phyloP scores from a whole-genome alignment of 805 yeast species.

The Martiniozyma abietophila region DNA sequence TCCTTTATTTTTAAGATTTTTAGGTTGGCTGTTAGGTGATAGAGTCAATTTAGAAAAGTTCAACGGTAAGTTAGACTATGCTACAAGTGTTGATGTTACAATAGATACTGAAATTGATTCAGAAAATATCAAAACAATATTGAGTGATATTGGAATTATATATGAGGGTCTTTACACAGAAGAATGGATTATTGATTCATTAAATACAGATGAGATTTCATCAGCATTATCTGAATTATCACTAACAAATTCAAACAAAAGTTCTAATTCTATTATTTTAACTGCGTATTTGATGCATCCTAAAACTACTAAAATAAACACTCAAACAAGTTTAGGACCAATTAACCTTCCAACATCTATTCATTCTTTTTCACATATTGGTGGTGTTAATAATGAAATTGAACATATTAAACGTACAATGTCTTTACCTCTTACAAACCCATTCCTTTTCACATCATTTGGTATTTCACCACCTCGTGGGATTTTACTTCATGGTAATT shows the following conservation, averaged over 20 bases:
- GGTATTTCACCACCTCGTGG: conserved; percentile 93
- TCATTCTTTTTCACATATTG: conserved; percentile 37
- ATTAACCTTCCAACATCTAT: too few relatives aligned
- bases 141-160: conserved; percentile 50
- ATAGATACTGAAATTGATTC: conserved; percentile 1
- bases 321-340: too few relatives aligned
- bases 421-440: conserved; percentile 72
- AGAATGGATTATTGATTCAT: too few relatives aligned
- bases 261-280: conserved; percentile 13
- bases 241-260: background rate
- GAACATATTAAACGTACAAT: conserved; percentile 53
- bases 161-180: too few relatives aligned
- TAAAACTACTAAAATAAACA: conserved; percentile 27
- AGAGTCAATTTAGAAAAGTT: conserved; percentile 35
- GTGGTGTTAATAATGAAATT: conserved; percentile 68
- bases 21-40: conserved; percentile 24
- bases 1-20: conserved; percentile 12
- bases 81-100: conserved; percentile 13
- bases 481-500: conserved; percentile 88
- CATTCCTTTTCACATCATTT: conserved; percentile 68
- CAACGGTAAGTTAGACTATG: conserved; percentile 38
- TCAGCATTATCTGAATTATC: too few relatives aligned
- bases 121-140: conserved; percentile 31
- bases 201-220: too few relatives aligned
- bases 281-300: conserved; percentile 24